Evolutionary conservation across 2,329 filamentous ascomycete genomes (phyloP), one percentile per base, ranked within the genome.

Genomic region (Coleophoma eucalyptorum): DNA sequence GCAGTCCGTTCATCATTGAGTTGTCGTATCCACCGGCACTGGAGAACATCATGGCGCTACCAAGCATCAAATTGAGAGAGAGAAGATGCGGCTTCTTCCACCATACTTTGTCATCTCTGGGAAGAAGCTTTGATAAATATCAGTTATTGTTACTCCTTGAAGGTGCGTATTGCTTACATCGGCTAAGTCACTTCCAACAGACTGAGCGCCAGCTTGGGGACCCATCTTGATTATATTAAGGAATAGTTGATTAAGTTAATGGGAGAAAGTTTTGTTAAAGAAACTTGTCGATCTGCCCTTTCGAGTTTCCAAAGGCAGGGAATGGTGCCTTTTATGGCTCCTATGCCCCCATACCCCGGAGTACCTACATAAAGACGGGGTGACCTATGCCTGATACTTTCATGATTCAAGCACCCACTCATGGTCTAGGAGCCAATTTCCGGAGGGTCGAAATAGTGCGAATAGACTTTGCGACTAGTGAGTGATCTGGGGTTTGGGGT

Each of bases 1-100:
- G 57, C 1, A 69, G 62, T 15, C 65, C 65, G 49, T 69, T 69
- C 54, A 63, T 48, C 16, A 62, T 38, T 3, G 51, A 52, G 1
- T 49, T 50, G 40, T 57, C 55, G 42, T 57, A 57, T 16, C 48
- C 48, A 34, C 20, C 34, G 11, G 45, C 32, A 20, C 32, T 38
- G 10, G 45, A 37, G 13, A 43, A 19, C 41, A 43, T 19, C 41
- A 43, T 43, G 41, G 20, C 41, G 20, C 41, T 43, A 15, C 16
- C 38, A 26, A 47, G 45, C 11, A 47, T 16, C 33, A 35, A 20
- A 38, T 47, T 47, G n/a, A 47, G 45, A n/a, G 35, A 37, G 10
- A 47, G 21, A 7, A 47, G 45, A 47, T 47, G 45, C 4, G 10
- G 31, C 33, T 19, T 47, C 3, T 19, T 38, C 45, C 45, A 47